Percentiles rank a stretch among this genome's conserved stretches.
phyloP scores from a whole-genome alignment of 2,329 filamentous ascomycete species.

The Monosporascus sp. region DNA sequence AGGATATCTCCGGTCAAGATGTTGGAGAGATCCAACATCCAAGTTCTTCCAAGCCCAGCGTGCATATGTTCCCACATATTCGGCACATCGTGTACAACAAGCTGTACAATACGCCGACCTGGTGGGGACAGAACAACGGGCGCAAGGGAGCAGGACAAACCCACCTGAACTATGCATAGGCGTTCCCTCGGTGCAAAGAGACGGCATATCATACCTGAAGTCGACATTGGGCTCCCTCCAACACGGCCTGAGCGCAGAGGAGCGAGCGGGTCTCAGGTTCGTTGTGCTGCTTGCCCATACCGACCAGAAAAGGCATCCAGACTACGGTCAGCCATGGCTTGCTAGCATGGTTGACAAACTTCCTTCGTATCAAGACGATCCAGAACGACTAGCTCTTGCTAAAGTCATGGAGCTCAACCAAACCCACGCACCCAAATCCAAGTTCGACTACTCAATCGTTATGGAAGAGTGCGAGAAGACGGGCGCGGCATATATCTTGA shows the following conservation, averaged over 20 bases:
- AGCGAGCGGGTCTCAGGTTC: conserved; percentile 12
- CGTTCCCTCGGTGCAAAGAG: conserved; percentile 13
- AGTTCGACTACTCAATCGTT: conserved; percentile 37
- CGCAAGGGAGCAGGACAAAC: neutral
- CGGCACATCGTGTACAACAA: conserved; percentile 14
- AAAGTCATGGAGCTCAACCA: neutral
- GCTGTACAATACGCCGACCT: conserved; percentile 9
- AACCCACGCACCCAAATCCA: neutral
- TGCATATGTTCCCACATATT: conserved; percentile 14
- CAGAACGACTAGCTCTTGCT: conserved; percentile 1
- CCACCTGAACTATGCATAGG: conserved; percentile 17
- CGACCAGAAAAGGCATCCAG: conserved; percentile 12
- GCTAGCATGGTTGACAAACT: conserved; percentile 15
- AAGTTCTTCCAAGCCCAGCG: conserved; percentile 14
- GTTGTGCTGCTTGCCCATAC: conserved; percentile 20
- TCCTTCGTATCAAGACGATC: conserved; percentile 12
- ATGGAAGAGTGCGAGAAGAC: conserved; percentile 43
- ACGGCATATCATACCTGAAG: conserved; percentile 18
- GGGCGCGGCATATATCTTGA: conserved; percentile 23
- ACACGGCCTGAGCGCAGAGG: conserved; percentile 10
- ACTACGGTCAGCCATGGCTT: conserved; percentile 15
- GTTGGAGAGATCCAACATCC: conserved; percentile 19
- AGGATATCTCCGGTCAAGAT: conserved; percentile 11
- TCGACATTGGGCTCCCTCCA: conserved; percentile 15
- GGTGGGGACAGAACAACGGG: neutral